Evolutionary conservation across 2,329 filamentous ascomycete species (phyloP).

Genomic region (Zopfia rhizophila): DNA sequence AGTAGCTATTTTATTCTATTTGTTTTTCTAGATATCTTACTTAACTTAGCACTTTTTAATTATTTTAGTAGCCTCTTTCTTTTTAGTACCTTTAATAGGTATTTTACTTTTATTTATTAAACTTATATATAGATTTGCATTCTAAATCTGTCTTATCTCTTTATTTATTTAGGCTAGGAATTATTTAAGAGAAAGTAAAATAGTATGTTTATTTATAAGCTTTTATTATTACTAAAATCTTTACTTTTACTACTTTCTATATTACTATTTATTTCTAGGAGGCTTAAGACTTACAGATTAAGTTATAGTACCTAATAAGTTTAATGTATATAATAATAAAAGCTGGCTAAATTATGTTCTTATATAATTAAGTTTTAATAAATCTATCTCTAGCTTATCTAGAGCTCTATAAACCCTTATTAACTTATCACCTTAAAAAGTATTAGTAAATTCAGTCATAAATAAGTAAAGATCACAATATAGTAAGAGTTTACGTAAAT

Average conservation of each 20-base stretch:
- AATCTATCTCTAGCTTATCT: background rate
- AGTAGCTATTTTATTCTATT: background rate
- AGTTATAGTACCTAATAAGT: background rate
- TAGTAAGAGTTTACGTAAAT: background rate
- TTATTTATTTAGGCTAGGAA: too few species aligned
- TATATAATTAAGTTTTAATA: background rate
- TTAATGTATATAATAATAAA: background rate
- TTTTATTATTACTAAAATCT: too few species aligned
- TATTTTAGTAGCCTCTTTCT: too few species aligned
- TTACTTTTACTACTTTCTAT: too few species aligned
- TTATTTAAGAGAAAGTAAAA: too few species aligned
- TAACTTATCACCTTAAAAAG: conserved; percentile 1
- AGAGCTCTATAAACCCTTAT: conserved; percentile 2
- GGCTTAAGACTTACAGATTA: background rate
- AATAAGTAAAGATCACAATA: background rate
- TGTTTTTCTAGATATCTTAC: conserved; percentile 3
- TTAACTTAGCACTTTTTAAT: background rate
- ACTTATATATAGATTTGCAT: too few species aligned
- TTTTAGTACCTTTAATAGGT: too few species aligned
- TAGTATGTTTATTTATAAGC: too few species aligned
- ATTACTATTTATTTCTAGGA: too few species aligned
- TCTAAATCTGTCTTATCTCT: too few species aligned
- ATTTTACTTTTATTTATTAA: too few species aligned
- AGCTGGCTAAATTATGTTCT: background rate
- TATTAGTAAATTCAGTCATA: conserved; percentile 1